Conservation (phyloP, 1,139 yeast genomes). For the Chernovozyma aurita region DNA sequence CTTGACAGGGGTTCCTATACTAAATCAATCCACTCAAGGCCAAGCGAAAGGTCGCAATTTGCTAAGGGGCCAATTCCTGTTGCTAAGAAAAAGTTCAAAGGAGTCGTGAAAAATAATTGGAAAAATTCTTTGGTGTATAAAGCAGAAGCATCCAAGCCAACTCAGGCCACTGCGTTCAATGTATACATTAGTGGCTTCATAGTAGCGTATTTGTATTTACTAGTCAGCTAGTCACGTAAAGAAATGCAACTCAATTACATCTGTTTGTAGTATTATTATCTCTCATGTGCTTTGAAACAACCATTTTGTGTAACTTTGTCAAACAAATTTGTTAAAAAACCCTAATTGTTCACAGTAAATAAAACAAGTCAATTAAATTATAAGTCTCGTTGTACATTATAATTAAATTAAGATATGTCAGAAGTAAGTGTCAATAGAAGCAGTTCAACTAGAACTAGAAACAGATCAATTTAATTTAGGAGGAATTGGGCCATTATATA, state of each 20-base stretch:
- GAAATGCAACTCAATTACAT: too few species aligned
- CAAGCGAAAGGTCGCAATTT: too few species aligned
- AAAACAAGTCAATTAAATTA: not conserved
- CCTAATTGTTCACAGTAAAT: not conserved
- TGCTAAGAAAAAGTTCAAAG: conserved; percentile 1
- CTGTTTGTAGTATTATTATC: too few species aligned
- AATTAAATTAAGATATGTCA: conserved; percentile 1
- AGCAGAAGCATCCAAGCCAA: not conserved
- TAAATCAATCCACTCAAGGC: too few species aligned
- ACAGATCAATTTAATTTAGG: too few species aligned
- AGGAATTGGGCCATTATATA: too few species aligned
- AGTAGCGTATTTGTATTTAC: too few species aligned
- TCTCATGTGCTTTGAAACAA: too few species aligned
- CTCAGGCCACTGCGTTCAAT: not conserved
- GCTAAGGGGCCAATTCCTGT: not conserved
- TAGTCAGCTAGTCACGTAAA: too few species aligned
- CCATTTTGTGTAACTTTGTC: conserved; percentile 3
- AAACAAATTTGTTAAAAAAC: conserved; percentile 1
- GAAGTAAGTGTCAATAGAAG: conserved; percentile 6
- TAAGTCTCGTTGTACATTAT: not conserved
- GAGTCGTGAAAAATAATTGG: conserved; percentile 1
- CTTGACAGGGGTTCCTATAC: too few species aligned
- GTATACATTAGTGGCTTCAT: too few species aligned
- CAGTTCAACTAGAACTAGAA: too few species aligned
- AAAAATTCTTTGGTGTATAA: not conserved